These are phyloP conservation scores for Colletotrichum plurivorum DNA, from an alignment of 2,329 filamentous ascomycete species.

Conservation along the genomic window DNA sequence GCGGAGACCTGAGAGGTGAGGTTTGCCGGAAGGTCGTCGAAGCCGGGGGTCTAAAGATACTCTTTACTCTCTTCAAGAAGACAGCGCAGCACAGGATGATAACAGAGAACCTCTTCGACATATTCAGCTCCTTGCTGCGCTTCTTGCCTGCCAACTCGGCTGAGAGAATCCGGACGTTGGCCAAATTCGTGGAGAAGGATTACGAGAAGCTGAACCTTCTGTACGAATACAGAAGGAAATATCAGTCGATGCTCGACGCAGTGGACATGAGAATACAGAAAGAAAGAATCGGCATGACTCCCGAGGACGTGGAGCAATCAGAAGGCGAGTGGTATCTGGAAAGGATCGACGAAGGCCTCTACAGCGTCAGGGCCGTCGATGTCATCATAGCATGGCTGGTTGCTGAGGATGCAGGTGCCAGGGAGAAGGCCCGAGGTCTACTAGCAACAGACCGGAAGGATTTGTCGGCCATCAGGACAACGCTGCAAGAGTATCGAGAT, in stretches of 20 bases:
- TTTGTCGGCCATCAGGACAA: conserved; percentile 73
- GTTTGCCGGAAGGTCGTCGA: conserved; percentile 86
- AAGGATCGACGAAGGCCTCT: conserved; percentile 87
- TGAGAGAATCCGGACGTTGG: conserved; percentile 84
- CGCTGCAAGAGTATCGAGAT: conserved; percentile 73
- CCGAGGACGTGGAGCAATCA: conserved; percentile 72
- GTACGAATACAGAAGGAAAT: conserved; percentile 79
- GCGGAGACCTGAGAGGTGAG: conserved; percentile 61
- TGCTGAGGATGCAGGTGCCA: conserved; percentile 87
- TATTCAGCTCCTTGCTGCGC: conserved; percentile 87
- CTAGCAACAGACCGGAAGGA: conserved; percentile 79
- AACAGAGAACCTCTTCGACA: conserved; percentile 80
- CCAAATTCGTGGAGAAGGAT: conserved; percentile 96
- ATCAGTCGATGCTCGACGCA: conserved; percentile 71
- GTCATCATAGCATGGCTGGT: conserved; percentile 90
- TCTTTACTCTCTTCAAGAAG: conserved; percentile 92
- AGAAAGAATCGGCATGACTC: conserved; percentile 49
- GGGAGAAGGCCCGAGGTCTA: conserved; percentile 72
- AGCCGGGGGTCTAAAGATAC: conserved; percentile 84
- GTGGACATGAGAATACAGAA: conserved; percentile 75
- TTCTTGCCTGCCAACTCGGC: conserved; percentile 83
- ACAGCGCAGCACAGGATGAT: conserved; percentile 54
- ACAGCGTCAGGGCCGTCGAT: conserved; percentile 86
- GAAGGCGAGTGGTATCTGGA: conserved; percentile 80
- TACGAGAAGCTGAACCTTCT: conserved; percentile 88